Evolutionary conservation across 352 stramenopile species (phyloP), one percentile per base, ranked within the genome.

Genomic region (Pythium grandisporangium): DNA sequence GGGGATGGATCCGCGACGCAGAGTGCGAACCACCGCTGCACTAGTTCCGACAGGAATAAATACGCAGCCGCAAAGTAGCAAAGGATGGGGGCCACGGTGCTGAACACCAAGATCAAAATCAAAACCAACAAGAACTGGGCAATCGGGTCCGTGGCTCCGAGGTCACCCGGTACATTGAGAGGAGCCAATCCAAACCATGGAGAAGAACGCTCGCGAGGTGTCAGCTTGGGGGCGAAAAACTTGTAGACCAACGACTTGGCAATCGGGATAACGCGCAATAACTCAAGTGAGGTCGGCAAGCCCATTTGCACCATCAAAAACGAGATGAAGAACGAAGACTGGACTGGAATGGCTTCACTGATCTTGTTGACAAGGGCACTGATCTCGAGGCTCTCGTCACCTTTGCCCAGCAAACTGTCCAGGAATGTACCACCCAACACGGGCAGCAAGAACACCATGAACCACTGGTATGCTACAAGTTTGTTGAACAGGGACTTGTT

Each of bases 401-500:
- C 59, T 33, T 60, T 60, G 43, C 72, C 73, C 12, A 77, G 76
- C 35, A 92, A 42, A 17, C 61, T 70, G 36, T 87, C 68, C 34
- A 92, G 75, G 41, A 88, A 63, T 6, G 75, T 87, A 56, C 78
- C 78, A 42, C 74, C 74, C 25, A 92, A 81, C 53, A 92, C 84
- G n/a, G 79, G 78, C 26, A 92, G 62, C 38, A 92, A 48, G 33
- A 92, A 79, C 22, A 80, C 78, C 37, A 89, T 59, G 50, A 86
- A 89, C 36, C 84, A 73, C 53, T 92, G 79, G 54, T 89, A 89
- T 23, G 77, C 63, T 27, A 92, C 66, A 6, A 92, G 48, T 45
- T 92, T 92, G 55, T 85, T 84, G 39, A 92, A 63, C 39, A 87
- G 58, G 34, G 79, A 92, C 5, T 69, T 64, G 30, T 71, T 50